Evolutionary conservation across 1,284 basidiomycete species (phyloP).

Genomic region (Marasmius tenuissimus): DNA sequence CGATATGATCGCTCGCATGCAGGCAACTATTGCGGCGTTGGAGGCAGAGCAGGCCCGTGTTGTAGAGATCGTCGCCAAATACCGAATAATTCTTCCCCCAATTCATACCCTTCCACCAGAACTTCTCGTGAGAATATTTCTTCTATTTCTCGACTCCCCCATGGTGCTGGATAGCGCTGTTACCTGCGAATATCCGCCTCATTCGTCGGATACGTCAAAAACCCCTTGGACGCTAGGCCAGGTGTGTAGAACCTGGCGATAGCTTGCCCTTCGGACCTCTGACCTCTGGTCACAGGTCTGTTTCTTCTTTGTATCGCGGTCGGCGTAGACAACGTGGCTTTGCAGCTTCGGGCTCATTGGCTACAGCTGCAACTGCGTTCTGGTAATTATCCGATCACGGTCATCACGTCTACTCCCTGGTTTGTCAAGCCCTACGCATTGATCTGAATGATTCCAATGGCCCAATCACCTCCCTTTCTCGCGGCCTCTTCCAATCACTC

Average conservation of each 20-base stretch:
- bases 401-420: too few relatives aligned
- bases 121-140: background rate
- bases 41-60: background rate
- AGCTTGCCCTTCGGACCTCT: background rate
- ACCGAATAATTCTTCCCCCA: background rate
- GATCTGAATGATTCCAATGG: too few relatives aligned
- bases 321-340: too few relatives aligned
- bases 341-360: too few relatives aligned
- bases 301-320: background rate
- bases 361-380: too few relatives aligned
- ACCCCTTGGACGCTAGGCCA: background rate
- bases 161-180: background rate
- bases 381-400: too few relatives aligned
- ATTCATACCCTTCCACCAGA: background rate
- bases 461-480: too few relatives aligned
- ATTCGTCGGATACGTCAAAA: background rate
- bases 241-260: background rate
- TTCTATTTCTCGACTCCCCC: constrained; percentile 1
- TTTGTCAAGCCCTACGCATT: too few relatives aligned
- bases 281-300: background rate
- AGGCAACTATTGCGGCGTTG: background rate
- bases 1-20: background rate
- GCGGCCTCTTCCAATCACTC: too few relatives aligned
- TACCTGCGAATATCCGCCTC: background rate
- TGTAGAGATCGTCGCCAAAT: background rate